Evolutionary conservation across 176 grass and related monocot genomes (phyloP).

Genomic region (Aechmea fasciata): DNA sequence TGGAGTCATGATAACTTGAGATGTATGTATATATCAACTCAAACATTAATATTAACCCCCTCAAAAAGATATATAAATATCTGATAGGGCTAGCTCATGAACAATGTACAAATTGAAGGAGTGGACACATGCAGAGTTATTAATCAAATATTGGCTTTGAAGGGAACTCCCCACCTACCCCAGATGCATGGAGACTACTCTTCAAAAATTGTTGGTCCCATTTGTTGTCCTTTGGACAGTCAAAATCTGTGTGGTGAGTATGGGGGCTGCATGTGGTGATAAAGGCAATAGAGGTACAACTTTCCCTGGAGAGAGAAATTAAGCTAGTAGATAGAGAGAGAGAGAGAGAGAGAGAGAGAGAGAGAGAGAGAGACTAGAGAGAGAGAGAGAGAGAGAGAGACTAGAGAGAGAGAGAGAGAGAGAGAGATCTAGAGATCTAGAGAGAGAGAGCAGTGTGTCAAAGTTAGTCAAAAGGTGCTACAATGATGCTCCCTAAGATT

Average conservation of each 20-base stretch:
- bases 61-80: conserved; percentile 14
- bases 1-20: neutral
- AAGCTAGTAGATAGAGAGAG: neutral
- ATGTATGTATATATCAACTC: neutral
- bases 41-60: too few species aligned
- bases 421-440: too few species aligned
- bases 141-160: conserved; percentile 44
- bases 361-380: conserved; percentile 8
- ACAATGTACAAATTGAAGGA: conserved; percentile 23
- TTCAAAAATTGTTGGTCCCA: conserved; percentile 11
- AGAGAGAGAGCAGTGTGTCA: conserved; percentile 17
- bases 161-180: conserved; percentile 42
- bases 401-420: conserved; percentile 12
- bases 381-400: neutral
- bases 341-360: conserved; percentile 5
- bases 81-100: conserved; percentile 10
- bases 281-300: conserved; percentile 57
- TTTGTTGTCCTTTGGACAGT: conserved; percentile 32
- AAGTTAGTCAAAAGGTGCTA: conserved; percentile 48
- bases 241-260: conserved; percentile 31
- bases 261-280: conserved; percentile 40
- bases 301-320: conserved; percentile 17
- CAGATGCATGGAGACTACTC: conserved; percentile 6
- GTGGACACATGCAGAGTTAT: conserved; percentile 29
- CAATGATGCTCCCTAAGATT: conserved; percentile 33